Evolutionary conservation across 768 basidiomycete species (phyloP).

Genomic region (Psilocybe cyanescens): DNA sequence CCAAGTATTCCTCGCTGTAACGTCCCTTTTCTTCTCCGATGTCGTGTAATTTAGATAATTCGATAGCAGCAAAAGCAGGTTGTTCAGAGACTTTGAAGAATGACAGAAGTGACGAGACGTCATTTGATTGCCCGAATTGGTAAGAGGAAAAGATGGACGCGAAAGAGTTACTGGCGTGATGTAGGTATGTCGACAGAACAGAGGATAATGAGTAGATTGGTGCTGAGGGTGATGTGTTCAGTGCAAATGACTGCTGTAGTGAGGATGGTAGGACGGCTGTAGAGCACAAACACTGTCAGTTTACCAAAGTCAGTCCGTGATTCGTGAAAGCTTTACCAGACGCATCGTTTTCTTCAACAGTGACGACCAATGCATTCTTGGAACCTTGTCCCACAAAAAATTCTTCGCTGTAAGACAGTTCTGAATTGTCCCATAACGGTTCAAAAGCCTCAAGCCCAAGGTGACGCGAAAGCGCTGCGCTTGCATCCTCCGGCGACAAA

Average conservation of each 20-base stretch:
- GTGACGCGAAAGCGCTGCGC: conserved; percentile 65
- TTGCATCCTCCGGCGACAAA: conserved; percentile 57
- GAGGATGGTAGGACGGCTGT: conserved; percentile 63
- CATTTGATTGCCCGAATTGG: conserved; percentile 29
- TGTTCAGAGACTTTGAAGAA: conserved; percentile 56
- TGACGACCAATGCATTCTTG: conserved; percentile 55
- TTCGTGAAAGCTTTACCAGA: conserved; percentile 42
- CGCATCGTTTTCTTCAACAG: conserved; percentile 57
- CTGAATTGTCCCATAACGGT: conserved; percentile 41
- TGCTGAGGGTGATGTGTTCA: conserved; percentile 31
- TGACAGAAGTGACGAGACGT: conserved; percentile 44
- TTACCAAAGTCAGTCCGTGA: neutral
- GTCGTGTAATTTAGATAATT: conserved; percentile 53
- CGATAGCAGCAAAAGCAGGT: conserved; percentile 64
- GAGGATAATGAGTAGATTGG: conserved; percentile 47
- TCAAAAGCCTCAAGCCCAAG: conserved; percentile 74
- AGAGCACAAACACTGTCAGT: conserved; percentile 2
- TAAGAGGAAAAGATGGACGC: conserved; percentile 51
- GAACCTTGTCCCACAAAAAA: conserved; percentile 61
- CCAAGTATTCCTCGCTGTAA: conserved; percentile 57
- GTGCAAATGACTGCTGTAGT: conserved; percentile 51
- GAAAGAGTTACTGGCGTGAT: conserved; percentile 62
- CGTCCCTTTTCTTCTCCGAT: conserved; percentile 51
- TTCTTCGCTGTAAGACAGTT: conserved; percentile 35
- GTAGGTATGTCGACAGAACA: conserved; percentile 60